Base-by-base conservation (phyloP, 352 stramenopile species). In the Pythium scleroteichum region DNA sequence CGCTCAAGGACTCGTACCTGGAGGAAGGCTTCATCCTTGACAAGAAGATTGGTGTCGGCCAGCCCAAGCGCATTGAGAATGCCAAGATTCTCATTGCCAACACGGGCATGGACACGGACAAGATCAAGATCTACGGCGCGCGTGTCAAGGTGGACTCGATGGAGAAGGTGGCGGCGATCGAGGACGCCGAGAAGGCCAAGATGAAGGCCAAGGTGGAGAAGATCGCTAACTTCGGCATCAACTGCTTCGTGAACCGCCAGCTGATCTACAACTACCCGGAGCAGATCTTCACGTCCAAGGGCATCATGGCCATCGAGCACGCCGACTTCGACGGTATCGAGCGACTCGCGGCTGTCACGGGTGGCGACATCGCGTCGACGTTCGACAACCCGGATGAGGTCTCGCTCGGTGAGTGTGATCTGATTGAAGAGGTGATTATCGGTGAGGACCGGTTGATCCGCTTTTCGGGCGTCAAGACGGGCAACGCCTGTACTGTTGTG, bases 261-360 rank as follows among this genome's bases (percentile, higher is more conserved):
- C 82, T 99, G 47, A 99, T 99, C 76, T 99, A 99, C 88, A 99
- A 99, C 72, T 99, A 98, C 75, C 97, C 98, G 0, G 97, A 99
- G 76, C 87, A 97, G 55, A 96, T 99, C 61, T 99, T 99, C 71
- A 97, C 97, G 16, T 92, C 99, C 45, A 92, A 95, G 55, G 96
- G 96, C n/a, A 94, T 99, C 53, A 99, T 99, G 92, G 94, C 94
- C 32, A 99, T 99, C 69, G 98, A 99, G 78, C 98, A 99, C 84
- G 97, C 97, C 20, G 98, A 99, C 78, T 99, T 99, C 80, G 98
- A 99, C 66, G 98, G 97, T 41, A 97, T 99, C 56, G 97, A 99
- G 73, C 91, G 97, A 47, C 81, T 99, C 29, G 94, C 97, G 7
- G 96, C 95, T 17, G 97, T 99, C 50, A 98, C 94, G 29, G 96